These are phyloP conservation scores for Nannizziopsis arthrosporioides DNA, from an alignment of 2,329 filamentous ascomycete genomes.

Conservation along the genomic window DNA sequence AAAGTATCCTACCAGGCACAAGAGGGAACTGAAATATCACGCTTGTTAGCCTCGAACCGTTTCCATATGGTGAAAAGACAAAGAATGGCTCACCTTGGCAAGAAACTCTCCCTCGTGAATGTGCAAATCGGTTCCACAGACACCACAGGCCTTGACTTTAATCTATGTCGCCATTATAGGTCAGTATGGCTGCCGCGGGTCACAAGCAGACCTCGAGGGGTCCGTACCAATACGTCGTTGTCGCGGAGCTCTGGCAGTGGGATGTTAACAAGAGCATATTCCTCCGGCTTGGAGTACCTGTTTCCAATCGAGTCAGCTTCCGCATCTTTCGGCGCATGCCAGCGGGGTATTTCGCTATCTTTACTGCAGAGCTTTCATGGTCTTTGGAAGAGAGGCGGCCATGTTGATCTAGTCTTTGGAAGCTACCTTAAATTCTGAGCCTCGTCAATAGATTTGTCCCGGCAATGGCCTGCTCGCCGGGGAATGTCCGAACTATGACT, in stretches of 20 bases:
- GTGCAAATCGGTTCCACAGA: slow-evolving; percentile 46
- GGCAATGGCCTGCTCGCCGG: not conserved
- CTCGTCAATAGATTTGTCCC: not conserved
- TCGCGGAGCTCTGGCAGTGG: slow-evolving; percentile 50
- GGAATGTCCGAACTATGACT: not conserved
- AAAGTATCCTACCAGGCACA: slow-evolving; percentile 41
- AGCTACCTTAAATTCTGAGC: not conserved
- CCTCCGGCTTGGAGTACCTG: slow-evolving; percentile 51
- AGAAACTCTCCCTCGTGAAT: slow-evolving; percentile 57
- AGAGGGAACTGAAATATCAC: slow-evolving; percentile 45
- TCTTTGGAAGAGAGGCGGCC: slow-evolving; percentile 35
- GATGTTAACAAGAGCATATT: slow-evolving; percentile 50
- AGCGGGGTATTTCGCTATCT: slow-evolving; percentile 17
- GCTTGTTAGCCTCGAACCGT: slow-evolving; percentile 1
- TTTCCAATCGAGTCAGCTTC: slow-evolving; percentile 1
- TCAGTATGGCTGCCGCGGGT: slow-evolving; percentile 10
- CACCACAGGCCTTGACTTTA: slow-evolving; percentile 57
- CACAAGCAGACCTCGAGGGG: not conserved
- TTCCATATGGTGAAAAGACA: not conserved
- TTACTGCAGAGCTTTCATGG: slow-evolving; percentile 53
- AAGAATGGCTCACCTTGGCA: slow-evolving; percentile 34
- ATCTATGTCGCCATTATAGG: slow-evolving; percentile 31
- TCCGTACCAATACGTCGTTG: slow-evolving; percentile 45
- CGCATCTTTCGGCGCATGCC: not conserved
- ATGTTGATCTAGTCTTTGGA: slow-evolving; percentile 19